Conservation (phyloP, 2,329 filamentous ascomycete genomes). For the Fusarium buharicum region DNA sequence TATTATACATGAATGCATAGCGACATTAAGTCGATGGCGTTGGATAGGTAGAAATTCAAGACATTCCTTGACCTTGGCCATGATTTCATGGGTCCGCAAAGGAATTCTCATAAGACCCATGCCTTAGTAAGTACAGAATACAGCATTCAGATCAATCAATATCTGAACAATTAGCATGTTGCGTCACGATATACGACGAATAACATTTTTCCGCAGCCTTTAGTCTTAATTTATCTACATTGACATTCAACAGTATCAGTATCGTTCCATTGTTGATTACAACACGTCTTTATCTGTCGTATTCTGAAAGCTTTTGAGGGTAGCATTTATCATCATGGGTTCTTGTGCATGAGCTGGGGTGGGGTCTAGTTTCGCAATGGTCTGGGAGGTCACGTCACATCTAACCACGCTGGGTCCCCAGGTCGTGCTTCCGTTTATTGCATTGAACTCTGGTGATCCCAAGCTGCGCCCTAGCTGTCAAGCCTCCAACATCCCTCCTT, state of each 20-base stretch:
- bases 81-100: neutral
- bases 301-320: conserved; percentile 2
- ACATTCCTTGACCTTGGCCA: neutral
- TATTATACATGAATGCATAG: conserved; percentile 29
- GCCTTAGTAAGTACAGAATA: neutral
- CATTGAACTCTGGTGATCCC: conserved; percentile 31
- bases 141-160: no score
- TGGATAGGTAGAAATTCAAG: conserved; percentile 25
- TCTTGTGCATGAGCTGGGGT: conserved; percentile 16
- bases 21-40: conserved; percentile 37
- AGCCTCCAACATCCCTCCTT: conserved; percentile 8
- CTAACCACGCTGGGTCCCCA: conserved; percentile 16
- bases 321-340: conserved; percentile 14
- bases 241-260: neutral
- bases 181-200: no score
- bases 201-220: no score
- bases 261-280: neutral
- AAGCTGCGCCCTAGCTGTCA: conserved; percentile 18
- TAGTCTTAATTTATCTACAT: no score
- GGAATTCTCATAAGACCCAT: no score
- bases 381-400: conserved; percentile 36
- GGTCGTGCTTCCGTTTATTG: conserved; percentile 26
- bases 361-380: neutral
- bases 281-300: neutral
- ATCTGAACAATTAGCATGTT: neutral